A percentile compares a stretch with the other conserved stretches of the same genome.
Conservation (phyloP, 2,329 filamentous ascomycete genomes). For the Ceratocystiopsis sp. region DNA sequence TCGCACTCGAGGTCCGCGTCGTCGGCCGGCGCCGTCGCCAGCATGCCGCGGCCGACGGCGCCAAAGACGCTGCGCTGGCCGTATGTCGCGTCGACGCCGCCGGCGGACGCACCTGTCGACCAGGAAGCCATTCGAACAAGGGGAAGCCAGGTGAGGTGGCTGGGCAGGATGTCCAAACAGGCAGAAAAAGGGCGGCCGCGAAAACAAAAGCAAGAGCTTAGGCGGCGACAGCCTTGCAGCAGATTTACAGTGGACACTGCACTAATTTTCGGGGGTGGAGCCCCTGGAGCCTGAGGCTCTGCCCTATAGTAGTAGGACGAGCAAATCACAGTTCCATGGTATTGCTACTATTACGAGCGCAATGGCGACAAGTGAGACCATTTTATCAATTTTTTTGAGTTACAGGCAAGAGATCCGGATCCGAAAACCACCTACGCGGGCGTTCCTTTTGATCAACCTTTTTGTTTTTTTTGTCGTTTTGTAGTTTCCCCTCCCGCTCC, state of each 20-base stretch:
- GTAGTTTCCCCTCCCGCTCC: slow-evolving; percentile 11
- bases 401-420: slow-evolving; percentile 72
- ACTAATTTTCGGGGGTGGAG: too few relatives aligned
- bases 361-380: not conserved
- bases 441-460: slow-evolving; percentile 1
- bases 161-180: too few relatives aligned
- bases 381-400: slow-evolving; percentile 22
- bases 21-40: slow-evolving; percentile 17
- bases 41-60: slow-evolving; percentile 28
- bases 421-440: slow-evolving; percentile 51
- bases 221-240: too few relatives aligned
- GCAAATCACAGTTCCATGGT: too few relatives aligned
- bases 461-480: slow-evolving; percentile 4
- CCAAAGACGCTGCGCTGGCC: slow-evolving; percentile 60
- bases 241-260: too few relatives aligned
- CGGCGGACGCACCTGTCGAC: not conserved
- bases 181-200: too few relatives aligned
- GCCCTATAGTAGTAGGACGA: too few relatives aligned
- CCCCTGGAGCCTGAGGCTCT: too few relatives aligned
- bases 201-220: too few relatives aligned
- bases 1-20: slow-evolving; percentile 50
- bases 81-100: slow-evolving; percentile 42
- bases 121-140: slow-evolving; percentile 9
- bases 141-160: too few relatives aligned
- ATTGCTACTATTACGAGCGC: too few relatives aligned